Evolutionary conservation across 306 rosid genomes (phyloP).

Genomic region (Vigna mungo): DNA sequence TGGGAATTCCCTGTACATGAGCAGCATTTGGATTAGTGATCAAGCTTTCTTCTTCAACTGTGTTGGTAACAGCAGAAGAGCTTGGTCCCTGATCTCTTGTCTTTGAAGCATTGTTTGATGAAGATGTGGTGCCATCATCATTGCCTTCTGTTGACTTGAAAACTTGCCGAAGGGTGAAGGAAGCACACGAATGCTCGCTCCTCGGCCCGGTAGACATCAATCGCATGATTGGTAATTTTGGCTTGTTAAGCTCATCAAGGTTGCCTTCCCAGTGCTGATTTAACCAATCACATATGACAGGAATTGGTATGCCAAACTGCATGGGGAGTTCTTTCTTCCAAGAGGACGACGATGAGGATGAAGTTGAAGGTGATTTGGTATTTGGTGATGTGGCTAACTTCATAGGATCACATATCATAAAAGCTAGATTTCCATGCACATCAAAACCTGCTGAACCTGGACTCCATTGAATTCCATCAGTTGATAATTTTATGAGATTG

Average conservation of each 20-base stretch:
- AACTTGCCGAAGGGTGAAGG: conserved; percentile 82
- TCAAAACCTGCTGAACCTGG: conserved; percentile 99
- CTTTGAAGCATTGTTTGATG: conserved; percentile 66
- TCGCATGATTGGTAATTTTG: conserved; percentile 85
- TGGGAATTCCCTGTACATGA: conserved; percentile 91
- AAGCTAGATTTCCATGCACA: conserved; percentile 90
- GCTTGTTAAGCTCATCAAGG: conserved; percentile 97
- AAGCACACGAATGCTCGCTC: conserved; percentile 92
- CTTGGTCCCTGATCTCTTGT: conserved; percentile 66
- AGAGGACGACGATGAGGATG: conserved; percentile 77
- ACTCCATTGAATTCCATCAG: conserved; percentile 82
- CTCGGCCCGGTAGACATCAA: conserved; percentile 85
- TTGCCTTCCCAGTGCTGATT: conserved; percentile 99
- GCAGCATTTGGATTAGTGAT: conserved; percentile 54
- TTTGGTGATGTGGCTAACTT: conserved; percentile 93
- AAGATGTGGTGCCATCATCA: conserved; percentile 76
- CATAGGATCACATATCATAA: conserved; percentile 99
- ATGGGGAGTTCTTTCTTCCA: conserved; percentile 87
- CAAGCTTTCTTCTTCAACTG: conserved; percentile 65
- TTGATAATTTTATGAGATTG: conserved; percentile 89
- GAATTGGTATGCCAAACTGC: conserved; percentile 96
- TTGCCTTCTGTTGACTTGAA: conserved; percentile 78
- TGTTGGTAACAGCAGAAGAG: conserved; percentile 59
- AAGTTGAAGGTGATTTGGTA: conserved; percentile 83
- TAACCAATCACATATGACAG: conserved; percentile 93